A percentile compares a stretch with the other conserved stretches of the same genome.
Evolutionary conservation across 2,329 filamentous ascomycete genomes (phyloP).

Genomic region (Aaosphaeria arxii): DNA sequence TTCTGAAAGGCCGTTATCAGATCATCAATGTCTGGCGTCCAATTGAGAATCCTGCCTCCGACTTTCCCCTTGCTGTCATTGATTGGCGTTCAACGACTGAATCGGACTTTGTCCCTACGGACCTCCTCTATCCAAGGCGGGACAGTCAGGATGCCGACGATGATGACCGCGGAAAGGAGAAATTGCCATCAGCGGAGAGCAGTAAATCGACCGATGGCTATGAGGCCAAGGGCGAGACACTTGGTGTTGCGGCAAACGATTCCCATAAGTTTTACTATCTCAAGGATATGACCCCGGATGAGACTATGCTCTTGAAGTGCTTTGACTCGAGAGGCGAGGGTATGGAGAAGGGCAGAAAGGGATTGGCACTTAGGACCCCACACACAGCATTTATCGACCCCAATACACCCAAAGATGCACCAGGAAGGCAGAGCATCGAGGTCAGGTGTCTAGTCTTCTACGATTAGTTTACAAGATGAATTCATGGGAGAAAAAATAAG

Average conservation of each 20-base stretch:
- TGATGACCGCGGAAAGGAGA: constrained; percentile 60
- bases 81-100: constrained; percentile 60
- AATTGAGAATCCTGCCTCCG: constrained; percentile 61
- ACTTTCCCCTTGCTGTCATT: constrained; percentile 67
- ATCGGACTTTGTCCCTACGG: constrained; percentile 58
- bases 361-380: constrained; percentile 50
- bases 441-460: constrained; percentile 63
- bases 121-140: constrained; percentile 60
- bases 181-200: constrained; percentile 48
- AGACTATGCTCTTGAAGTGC: constrained; percentile 54
- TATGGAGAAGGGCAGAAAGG: constrained; percentile 37
- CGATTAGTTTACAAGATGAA: constrained; percentile 23
- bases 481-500: no score
- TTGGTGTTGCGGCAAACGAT: constrained; percentile 56
- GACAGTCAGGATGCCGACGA: constrained; percentile 37
- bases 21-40: constrained; percentile 72
- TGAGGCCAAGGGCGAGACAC: constrained; percentile 62
- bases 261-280: constrained; percentile 62
- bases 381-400: constrained; percentile 66
- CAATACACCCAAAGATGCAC: constrained; percentile 49
- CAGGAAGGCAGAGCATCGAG: constrained; percentile 60
- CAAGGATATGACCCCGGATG: constrained; percentile 63
- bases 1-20: constrained; percentile 59
- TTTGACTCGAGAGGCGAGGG: constrained; percentile 46
- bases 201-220: constrained; percentile 57